Conservation (phyloP, 371 early-diverging fungal genomes). For the Mucor circinelloides region DNA sequence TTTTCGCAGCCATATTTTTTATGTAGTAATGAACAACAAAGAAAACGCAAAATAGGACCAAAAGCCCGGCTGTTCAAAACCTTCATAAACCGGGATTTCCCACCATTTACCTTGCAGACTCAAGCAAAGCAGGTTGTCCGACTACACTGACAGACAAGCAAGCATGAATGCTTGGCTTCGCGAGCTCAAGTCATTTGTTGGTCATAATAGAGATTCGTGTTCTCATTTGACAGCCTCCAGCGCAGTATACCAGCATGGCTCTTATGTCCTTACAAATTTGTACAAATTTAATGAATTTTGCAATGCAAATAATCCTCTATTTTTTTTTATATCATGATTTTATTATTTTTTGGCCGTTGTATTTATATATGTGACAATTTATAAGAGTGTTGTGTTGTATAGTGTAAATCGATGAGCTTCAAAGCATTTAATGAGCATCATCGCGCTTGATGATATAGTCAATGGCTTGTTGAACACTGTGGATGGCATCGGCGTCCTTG, state of each 20-base stretch:
- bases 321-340: neutral
- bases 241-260: neutral
- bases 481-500: constrained; percentile 95
- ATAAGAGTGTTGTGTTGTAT: neutral
- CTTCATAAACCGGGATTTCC: neutral
- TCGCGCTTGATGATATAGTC: constrained; percentile 79
- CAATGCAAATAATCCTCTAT: neutral
- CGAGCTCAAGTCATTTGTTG: no score
- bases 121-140: neutral
- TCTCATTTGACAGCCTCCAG: neutral
- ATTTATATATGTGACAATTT: constrained; percentile 1
- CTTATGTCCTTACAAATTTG: neutral
- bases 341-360: neutral
- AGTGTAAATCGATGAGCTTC: neutral
- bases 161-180: neutral
- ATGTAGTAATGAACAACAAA: neutral
- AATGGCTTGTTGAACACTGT: constrained; percentile 86
- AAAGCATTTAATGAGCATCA: constrained; percentile 72
- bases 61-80: neutral
- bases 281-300: neutral
- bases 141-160: neutral
- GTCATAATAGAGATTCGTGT: no score
- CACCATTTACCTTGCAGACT: neutral
- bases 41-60: neutral
- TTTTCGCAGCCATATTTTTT: neutral